Base-by-base conservation (phyloP, 495 filamentous ascomycete genomes). In the Hypoxylon fragiforme region DNA sequence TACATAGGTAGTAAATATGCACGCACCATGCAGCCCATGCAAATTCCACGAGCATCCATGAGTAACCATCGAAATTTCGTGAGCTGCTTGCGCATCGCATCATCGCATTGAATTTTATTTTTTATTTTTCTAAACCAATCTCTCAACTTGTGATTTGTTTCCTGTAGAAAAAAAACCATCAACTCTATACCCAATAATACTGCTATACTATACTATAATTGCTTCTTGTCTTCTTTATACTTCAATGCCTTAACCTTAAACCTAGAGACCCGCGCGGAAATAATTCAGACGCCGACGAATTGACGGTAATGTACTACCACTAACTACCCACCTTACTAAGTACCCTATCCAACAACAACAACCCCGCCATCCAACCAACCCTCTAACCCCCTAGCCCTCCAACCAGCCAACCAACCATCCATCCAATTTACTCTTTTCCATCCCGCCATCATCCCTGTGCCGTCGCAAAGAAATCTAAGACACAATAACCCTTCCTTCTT, bases 31-130 rank as follows among this genome's bases (percentile, higher is more conserved):
- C n/a, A n/a, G n/a, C n/a, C n/a, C n/a, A n/a, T n/a, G n/a, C n/a
- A n/a, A 24, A 32, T 54, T 54, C 42, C 30, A 54, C 35, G 3
- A 9, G 30, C 35, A 41, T 54, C 42, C 26, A 54, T 41, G 19
- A 46, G 41, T 14, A 30, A 22, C 41, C 40, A 44, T 39, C 21
- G 16, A 9, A 13, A 22, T 21, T 46, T 32, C 6, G 11, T 36
- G 14, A 38, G n/a, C n/a, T n/a, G n/a, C n/a, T n/a, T n/a, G n/a
- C n/a, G n/a, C n/a, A n/a, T n/a, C n/a, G n/a, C n/a, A n/a, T n/a
- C n/a, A n/a, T n/a, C n/a, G n/a, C n/a, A n/a, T n/a, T 14, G 12
- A 18, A 35, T 31, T 6, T 34, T 21, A 4, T 35, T 8, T 45
- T 15, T 20, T 20, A 31, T 16, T 34, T 19, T 28, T 28, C 4